Evolutionary conservation across 2,329 filamentous ascomycete genomes (phyloP).

Genomic region (Epichloe elymi): DNA sequence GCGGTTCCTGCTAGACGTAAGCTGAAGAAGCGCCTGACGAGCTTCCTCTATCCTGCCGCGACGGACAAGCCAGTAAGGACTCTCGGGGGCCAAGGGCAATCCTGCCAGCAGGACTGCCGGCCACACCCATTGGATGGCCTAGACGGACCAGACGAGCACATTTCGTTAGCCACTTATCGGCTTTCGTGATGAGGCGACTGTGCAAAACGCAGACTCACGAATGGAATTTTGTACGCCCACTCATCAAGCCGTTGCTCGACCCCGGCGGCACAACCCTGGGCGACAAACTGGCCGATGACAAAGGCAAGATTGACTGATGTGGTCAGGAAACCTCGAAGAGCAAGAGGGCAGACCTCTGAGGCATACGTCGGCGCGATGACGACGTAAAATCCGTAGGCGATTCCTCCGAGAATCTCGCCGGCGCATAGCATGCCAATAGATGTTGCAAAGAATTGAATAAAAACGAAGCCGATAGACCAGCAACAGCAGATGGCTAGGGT

Average conservation of each 20-base stretch:
- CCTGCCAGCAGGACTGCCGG: conserved; percentile 30
- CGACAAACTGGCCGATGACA: conserved; percentile 47
- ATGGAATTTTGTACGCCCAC: conserved; percentile 29
- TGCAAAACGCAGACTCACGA: conserved; percentile 8
- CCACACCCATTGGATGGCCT: conserved; percentile 38
- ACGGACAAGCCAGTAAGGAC: conserved; percentile 37
- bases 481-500: conserved; percentile 31
- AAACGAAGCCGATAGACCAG: conserved; percentile 39
- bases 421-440: conserved; percentile 42
- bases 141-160: background rate
- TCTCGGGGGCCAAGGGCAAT: conserved; percentile 32
- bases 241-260: conserved; percentile 26
- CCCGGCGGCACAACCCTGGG: conserved; percentile 31
- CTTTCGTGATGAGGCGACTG: background rate
- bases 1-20: conserved; percentile 25
- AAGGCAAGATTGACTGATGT: conserved; percentile 50
- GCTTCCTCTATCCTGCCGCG: conserved; percentile 28
- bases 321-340: conserved; percentile 43
- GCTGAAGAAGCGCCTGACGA: conserved; percentile 22
- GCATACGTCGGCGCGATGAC: conserved; percentile 46
- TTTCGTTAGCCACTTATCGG: background rate
- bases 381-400: conserved; percentile 48
- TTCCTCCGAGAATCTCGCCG: conserved; percentile 46
- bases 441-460: conserved; percentile 50
- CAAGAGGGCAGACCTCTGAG: conserved; percentile 46